A percentile compares a stretch with the other conserved stretches of the same genome.
Evolutionary conservation across 805 yeast species (phyloP).

Genomic region (Saturnispora hagleri): DNA sequence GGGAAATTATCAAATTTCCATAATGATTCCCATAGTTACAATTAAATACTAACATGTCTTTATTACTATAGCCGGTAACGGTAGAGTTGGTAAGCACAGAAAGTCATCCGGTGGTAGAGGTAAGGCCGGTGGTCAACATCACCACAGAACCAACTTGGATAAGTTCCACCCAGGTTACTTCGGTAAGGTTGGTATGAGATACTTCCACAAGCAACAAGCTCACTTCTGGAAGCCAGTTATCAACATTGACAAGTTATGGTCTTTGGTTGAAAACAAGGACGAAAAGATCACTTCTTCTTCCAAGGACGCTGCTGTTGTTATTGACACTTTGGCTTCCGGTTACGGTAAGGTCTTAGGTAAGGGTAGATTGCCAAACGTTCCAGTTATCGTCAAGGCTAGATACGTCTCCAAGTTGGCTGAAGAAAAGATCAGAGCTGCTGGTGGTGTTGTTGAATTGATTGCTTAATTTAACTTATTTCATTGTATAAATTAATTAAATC

Average conservation of each 20-base stretch:
- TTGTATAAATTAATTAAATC: constrained; percentile 2
- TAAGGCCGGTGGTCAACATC: constrained; percentile 99
- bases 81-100: constrained; percentile 99
- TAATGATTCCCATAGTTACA: constrained; percentile 7
- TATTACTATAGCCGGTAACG: constrained; percentile 85
- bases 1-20: constrained; percentile 7
- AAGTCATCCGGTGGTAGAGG: constrained; percentile 99
- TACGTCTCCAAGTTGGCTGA: constrained; percentile 98
- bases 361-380: constrained; percentile 96
- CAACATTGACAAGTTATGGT: constrained; percentile 98
- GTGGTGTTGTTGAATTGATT: constrained; percentile 99
- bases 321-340: constrained; percentile 98
- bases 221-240: constrained; percentile 97
- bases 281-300: constrained; percentile 80
- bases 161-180: constrained; percentile 99
- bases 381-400: constrained; percentile 99
- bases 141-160: constrained; percentile 99
- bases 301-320: constrained; percentile 92
- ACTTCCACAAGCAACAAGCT: constrained; percentile 91
- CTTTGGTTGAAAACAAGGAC: constrained; percentile 92
- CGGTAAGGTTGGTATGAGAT: constrained; percentile 99
- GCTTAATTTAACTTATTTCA: constrained; percentile 49
- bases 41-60: constrained; percentile 13
- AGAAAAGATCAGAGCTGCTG: constrained; percentile 99
- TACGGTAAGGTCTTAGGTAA: constrained; percentile 99